phyloP scores from a whole-genome alignment of 2,329 filamentous ascomycete species.

The Fusarium austroafricanum region DNA sequence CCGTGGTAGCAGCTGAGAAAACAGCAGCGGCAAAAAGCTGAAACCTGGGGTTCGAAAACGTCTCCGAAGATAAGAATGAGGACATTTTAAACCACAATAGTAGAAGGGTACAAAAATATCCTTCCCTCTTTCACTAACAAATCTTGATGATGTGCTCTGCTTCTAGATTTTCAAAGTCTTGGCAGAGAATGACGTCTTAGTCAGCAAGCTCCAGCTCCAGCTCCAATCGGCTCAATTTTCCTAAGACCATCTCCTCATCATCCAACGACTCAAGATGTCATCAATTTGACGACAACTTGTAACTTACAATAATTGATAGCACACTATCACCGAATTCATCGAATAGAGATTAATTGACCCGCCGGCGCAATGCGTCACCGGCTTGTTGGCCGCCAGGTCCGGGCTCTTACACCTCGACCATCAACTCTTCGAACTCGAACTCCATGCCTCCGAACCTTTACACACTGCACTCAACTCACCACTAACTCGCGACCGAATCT shows the following conservation, averaged over 20 bases:
- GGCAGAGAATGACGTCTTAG: constrained; percentile 32
- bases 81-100: constrained; percentile 51
- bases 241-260: constrained; percentile 25
- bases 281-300: constrained; percentile 1
- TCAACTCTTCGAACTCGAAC: constrained; percentile 29
- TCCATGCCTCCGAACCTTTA: constrained; percentile 45
- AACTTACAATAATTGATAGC: neutral
- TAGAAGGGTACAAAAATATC: constrained; percentile 3
- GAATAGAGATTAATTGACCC: neutral
- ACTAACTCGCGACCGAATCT: constrained; percentile 51
- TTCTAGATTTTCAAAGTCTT: constrained; percentile 21
- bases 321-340: neutral
- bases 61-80: constrained; percentile 56
- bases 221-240: constrained; percentile 32
- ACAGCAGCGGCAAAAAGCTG: constrained; percentile 80
- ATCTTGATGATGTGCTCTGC: constrained; percentile 8
- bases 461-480: constrained; percentile 46
- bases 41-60: constrained; percentile 59
- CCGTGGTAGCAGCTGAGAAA: constrained; percentile 69
- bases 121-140: neutral
- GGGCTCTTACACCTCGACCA: constrained; percentile 29
- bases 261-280: constrained; percentile 9
- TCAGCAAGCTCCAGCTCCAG: constrained; percentile 18
- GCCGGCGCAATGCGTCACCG: constrained; percentile 54
- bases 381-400: constrained; percentile 49